Conservation (phyloP, 345 rosid species). For the Brassica cretica region DNA sequence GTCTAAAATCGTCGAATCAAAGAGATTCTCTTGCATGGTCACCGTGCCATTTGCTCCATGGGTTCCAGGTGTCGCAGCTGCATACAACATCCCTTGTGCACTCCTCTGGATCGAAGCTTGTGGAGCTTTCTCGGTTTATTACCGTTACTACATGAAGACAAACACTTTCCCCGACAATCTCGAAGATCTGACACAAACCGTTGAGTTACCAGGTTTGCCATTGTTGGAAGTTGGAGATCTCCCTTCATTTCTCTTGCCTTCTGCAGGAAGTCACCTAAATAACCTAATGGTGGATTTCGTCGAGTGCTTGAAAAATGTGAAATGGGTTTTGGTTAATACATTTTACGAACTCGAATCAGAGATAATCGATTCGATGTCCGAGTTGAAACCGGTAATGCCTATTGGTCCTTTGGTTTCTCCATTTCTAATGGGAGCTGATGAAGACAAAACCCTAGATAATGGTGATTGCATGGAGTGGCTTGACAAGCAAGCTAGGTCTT, state of each 20-base stretch:
- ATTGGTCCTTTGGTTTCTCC: constrained; percentile 65
- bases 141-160: constrained; percentile 41
- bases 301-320: constrained; percentile 39
- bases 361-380: constrained; percentile 36
- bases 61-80: constrained; percentile 45
- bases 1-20: constrained; percentile 38
- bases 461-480: constrained; percentile 59
- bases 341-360: constrained; percentile 54
- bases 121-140: constrained; percentile 47
- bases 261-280: constrained; percentile 7
- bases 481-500: constrained; percentile 45
- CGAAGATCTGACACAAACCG: constrained; percentile 27
- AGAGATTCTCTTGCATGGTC: constrained; percentile 40
- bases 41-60: constrained; percentile 53
- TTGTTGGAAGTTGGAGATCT: constrained; percentile 46
- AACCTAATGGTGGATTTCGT: constrained; percentile 27
- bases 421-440: constrained; percentile 36
- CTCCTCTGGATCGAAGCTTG: constrained; percentile 64
- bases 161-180: constrained; percentile 40
- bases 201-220: constrained; percentile 50
- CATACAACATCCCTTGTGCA: constrained; percentile 49
- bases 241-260: constrained; percentile 51
- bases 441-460: background rate
- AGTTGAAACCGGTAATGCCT: constrained; percentile 36
- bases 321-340: constrained; percentile 57